phyloP scores from a whole-genome alignment of 2,329 filamentous ascomycete genomes.

The Tolypocladium ovalisporum region DNA sequence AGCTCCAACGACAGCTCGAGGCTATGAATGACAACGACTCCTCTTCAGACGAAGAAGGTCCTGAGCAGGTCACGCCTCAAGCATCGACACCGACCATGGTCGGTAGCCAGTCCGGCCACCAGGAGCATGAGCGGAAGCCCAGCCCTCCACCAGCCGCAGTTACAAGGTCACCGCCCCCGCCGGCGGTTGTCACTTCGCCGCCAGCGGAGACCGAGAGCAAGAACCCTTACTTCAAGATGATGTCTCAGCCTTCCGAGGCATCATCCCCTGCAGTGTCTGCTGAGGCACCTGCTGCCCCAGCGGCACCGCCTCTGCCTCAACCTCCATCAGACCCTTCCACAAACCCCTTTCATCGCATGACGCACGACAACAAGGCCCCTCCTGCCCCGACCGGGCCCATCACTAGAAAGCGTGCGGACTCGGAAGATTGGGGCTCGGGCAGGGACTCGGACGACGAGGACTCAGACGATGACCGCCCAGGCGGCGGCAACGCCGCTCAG shows the following conservation, averaged over 20 bases:
- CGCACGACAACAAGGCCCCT: constrained; percentile 46
- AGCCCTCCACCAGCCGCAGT: constrained; percentile 39
- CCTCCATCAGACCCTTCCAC: constrained; percentile 56
- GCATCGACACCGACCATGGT: constrained; percentile 46
- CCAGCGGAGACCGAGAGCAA: constrained; percentile 66
- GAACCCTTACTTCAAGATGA: constrained; percentile 90
- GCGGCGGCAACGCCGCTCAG: constrained; percentile 77
- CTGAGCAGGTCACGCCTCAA: constrained; percentile 55
- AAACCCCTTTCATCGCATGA: constrained; percentile 89
- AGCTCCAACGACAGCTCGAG: constrained; percentile 80
- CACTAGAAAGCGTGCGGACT: constrained; percentile 43
- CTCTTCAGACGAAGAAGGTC: constrained; percentile 70
- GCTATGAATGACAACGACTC: constrained; percentile 61
- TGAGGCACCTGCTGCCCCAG: constrained; percentile 25
- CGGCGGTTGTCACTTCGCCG: constrained; percentile 40
- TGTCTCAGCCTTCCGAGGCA: constrained; percentile 56
- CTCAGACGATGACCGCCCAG: constrained; percentile 68
- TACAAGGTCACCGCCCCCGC: constrained; percentile 38
- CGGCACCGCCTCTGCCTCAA: constrained; percentile 20
- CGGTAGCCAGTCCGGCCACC: constrained; percentile 39
- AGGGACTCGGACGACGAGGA: constrained; percentile 50
- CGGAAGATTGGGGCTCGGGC: constrained; percentile 76
- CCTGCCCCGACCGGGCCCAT: constrained; percentile 38
- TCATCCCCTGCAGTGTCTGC: constrained; percentile 33
- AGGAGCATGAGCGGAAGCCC: constrained; percentile 41